Evolutionary conservation across 2,329 filamentous ascomycete genomes (phyloP).

Genomic region (Trichoderma polysporum): DNA sequence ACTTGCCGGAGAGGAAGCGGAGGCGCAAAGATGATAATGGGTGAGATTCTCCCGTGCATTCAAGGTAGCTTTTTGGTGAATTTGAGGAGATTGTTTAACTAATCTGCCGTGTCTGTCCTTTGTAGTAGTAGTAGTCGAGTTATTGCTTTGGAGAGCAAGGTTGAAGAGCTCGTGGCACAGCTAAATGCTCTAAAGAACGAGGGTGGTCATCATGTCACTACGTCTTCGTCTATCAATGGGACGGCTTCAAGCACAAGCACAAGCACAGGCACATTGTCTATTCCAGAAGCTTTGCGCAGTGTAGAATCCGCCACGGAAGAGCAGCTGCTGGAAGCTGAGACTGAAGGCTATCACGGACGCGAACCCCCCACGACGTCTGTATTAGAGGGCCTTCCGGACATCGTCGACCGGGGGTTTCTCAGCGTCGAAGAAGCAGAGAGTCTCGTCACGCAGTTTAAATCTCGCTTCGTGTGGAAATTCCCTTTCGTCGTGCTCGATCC

Average conservation of each 20-base stretch:
- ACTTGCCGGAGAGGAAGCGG: constrained; percentile 18
- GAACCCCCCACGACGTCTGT: background rate
- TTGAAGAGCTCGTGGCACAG: constrained; percentile 10
- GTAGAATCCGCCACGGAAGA: background rate
- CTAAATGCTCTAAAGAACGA: background rate
- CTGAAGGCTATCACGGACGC: constrained; percentile 4
- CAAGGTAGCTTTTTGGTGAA: fast-evolving
- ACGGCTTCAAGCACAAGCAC: background rate
- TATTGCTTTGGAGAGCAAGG: constrained; percentile 9
- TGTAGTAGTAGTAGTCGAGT: background rate
- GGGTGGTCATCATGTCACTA: background rate
- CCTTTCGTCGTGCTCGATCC: constrained; percentile 17
- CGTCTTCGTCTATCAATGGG: background rate
- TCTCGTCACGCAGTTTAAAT: constrained; percentile 9
- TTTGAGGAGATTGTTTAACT: background rate
- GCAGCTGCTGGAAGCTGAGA: background rate
- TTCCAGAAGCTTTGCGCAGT: background rate
- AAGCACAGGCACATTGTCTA: background rate
- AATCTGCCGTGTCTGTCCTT: background rate
- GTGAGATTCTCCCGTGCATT: background rate
- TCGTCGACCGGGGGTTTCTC: constrained; percentile 17
- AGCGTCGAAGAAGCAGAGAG: constrained; percentile 1
- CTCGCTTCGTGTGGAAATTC: constrained; percentile 11
- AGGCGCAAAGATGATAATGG: background rate
- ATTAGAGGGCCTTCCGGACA: constrained; percentile 16